These are phyloP conservation scores for Proliferodiscus dingleyae DNA, from an alignment of 2,329 filamentous ascomycete genomes.

Conservation along the genomic window DNA sequence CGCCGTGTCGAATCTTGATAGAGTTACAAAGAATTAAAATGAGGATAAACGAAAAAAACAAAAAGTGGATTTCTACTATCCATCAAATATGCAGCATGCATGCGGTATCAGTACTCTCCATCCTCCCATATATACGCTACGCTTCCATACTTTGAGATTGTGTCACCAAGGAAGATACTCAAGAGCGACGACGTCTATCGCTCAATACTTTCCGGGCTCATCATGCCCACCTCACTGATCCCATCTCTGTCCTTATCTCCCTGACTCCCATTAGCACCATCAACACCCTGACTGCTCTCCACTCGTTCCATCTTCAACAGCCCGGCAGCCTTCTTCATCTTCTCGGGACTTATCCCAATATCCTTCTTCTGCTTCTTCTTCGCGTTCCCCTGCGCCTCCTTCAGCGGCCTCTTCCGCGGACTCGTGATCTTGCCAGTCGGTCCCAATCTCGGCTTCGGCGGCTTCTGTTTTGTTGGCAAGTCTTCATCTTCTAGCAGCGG, in stretches of 20 bases:
- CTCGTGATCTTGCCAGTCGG: conserved; percentile 81
- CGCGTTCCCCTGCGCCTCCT: conserved; percentile 76
- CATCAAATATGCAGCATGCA: no score
- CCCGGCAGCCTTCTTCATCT: conserved; percentile 13
- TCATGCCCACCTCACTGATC: conserved; percentile 68
- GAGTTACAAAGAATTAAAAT: no score
- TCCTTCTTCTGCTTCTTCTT: conserved; percentile 84
- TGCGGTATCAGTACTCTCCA: no score
- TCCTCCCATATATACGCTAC: neutral
- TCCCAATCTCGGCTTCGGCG: conserved; percentile 57
- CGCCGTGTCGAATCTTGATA: no score
- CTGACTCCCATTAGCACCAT: no score
- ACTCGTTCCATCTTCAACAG: conserved; percentile 49
- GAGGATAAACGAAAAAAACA: no score
- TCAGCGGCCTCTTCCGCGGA: conserved; percentile 75
- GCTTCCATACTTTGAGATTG: no score
- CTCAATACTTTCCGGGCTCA: conserved; percentile 69
- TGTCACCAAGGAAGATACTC: no score
- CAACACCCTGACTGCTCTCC: conserved; percentile 54
- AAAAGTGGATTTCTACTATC: no score
- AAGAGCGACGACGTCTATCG: conserved; percentile 9
- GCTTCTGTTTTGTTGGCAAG: conserved; percentile 78
- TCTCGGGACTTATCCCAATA: conserved; percentile 40
- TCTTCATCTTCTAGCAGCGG: conserved; percentile 92
- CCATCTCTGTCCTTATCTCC: conserved; percentile 62